phyloP scores from a whole-genome alignment of 495 filamentous ascomycete genomes.

The Aspergillus nanangensis region DNA sequence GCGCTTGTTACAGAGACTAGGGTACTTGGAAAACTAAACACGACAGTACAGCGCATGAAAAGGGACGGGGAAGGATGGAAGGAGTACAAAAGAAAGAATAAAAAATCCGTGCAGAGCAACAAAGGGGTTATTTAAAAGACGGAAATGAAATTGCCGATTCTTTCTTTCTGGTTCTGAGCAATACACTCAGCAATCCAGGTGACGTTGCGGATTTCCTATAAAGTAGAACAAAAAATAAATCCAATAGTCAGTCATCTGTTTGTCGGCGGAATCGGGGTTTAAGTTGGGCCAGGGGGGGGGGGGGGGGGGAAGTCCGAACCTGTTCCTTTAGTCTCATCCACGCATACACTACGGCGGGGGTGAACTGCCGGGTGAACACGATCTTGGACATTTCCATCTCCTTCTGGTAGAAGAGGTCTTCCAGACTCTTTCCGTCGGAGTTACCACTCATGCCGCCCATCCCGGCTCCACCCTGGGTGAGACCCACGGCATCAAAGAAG shows the following conservation, averaged over 20 bases:
- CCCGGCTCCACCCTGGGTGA: slow-evolving; percentile 68
- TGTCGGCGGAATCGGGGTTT: slow-evolving; percentile 14
- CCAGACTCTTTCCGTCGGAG: slow-evolving; percentile 81
- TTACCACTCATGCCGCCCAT: slow-evolving; percentile 83
- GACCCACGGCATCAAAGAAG: slow-evolving; percentile 89
- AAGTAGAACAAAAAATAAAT: no score
- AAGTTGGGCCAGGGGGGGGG: neutral
- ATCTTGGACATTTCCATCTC: slow-evolving; percentile 97
- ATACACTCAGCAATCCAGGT: slow-evolving; percentile 99
- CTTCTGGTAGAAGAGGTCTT: slow-evolving; percentile 98
- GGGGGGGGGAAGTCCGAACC: slow-evolving; percentile 49
- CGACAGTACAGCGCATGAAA: slow-evolving; percentile 8
- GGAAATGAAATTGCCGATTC: slow-evolving; percentile 97
- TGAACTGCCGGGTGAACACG: slow-evolving; percentile 95
- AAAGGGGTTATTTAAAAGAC: slow-evolving; percentile 71
- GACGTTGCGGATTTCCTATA: slow-evolving; percentile 96
- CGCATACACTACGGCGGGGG: slow-evolving; percentile 89
- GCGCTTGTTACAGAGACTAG: slow-evolving; percentile 26
- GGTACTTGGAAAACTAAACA: slow-evolving; percentile 9
- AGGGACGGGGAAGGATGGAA: slow-evolving; percentile 11
- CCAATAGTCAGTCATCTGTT: no score
- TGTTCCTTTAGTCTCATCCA: slow-evolving; percentile 98
- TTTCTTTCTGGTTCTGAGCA: slow-evolving; percentile 98
- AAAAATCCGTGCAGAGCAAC: slow-evolving; percentile 5
- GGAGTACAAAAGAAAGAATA: slow-evolving; percentile 6